Percentiles rank a stretch among this genome's conserved stretches.
These are phyloP conservation scores for Neoscytalidium dimidiatum DNA, from an alignment of 2,329 filamentous ascomycete genomes.

Conservation along the genomic window DNA sequence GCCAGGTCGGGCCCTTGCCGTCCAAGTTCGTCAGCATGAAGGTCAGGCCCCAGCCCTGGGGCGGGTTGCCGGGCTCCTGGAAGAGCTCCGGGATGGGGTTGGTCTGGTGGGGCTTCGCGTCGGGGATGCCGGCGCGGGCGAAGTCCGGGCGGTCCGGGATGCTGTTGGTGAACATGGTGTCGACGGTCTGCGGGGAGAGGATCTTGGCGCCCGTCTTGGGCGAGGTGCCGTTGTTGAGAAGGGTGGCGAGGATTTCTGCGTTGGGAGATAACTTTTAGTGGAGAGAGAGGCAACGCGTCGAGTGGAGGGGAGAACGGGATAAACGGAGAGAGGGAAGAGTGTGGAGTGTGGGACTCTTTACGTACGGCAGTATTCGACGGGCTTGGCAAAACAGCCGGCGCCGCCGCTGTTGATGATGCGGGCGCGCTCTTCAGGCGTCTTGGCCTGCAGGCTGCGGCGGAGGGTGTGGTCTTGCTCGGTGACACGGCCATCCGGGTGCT, in stretches of 20 bases:
- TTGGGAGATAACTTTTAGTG: neutral
- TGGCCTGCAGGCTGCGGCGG: slow-evolving; percentile 48
- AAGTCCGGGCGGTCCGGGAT: slow-evolving; percentile 59
- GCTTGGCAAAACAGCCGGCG: slow-evolving; percentile 61
- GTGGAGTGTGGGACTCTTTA: too few relatives aligned
- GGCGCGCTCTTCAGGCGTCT: slow-evolving; percentile 46
- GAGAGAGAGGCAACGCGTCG: neutral
- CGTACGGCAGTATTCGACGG: slow-evolving; percentile 62
- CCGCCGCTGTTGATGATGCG: slow-evolving; percentile 61
- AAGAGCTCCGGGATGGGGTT: slow-evolving; percentile 55
- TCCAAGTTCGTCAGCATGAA: slow-evolving; percentile 54
- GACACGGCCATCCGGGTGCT: slow-evolving; percentile 44
- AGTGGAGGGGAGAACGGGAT: neutral
- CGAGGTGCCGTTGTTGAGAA: slow-evolving; percentile 66
- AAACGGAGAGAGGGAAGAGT: neutral
- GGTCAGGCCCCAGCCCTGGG: slow-evolving; percentile 66
- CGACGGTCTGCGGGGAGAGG: slow-evolving; percentile 59
- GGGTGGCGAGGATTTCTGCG: slow-evolving; percentile 59
- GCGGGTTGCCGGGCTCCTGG: slow-evolving; percentile 47
- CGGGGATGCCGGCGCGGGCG: slow-evolving; percentile 45
- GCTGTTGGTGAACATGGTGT: slow-evolving; percentile 67
- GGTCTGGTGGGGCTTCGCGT: slow-evolving; percentile 52
- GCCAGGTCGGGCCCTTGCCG: neutral
- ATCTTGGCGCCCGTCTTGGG: slow-evolving; percentile 58
- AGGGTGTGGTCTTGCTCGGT: slow-evolving; percentile 53